Evolutionary conservation across 164 flowering plant genomes (phyloP).

Genomic region (Pachysandra terminalis): DNA sequence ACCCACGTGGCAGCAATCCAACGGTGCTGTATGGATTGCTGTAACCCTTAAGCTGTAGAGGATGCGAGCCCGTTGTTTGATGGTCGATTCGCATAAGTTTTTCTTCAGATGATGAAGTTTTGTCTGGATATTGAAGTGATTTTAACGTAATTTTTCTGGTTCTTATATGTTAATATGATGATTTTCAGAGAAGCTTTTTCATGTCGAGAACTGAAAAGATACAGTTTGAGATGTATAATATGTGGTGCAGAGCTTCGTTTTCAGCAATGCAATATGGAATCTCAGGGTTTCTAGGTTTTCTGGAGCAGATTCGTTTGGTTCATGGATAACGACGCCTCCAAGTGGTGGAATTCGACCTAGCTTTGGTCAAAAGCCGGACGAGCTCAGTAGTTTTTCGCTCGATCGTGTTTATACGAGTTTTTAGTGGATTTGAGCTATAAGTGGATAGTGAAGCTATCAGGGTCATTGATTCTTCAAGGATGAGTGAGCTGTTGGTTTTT

Average conservation of each 20-base stretch:
- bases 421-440: not conserved
- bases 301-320: constrained; percentile 6
- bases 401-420: not conserved
- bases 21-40: too few species aligned
- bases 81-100: not conserved
- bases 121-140: not conserved
- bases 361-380: constrained; percentile 7
- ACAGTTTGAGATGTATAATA: not conserved
- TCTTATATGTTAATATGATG: not conserved
- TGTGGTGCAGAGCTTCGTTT: constrained; percentile 18
- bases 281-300: constrained; percentile 25
- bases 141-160: not conserved
- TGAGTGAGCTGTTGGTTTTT: not conserved
- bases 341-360: constrained; percentile 9
- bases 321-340: not conserved
- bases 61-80: too few species aligned
- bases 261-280: constrained; percentile 39
- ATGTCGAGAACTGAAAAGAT: not conserved
- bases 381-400: not conserved
- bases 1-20: too few species aligned
- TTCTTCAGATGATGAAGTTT: not conserved
- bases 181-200: not conserved
- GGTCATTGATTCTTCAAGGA: not conserved
- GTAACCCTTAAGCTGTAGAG: too few species aligned
- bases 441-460: not conserved